Conservation (phyloP, 345 rosid species). For the Iberis pinnata region DNA sequence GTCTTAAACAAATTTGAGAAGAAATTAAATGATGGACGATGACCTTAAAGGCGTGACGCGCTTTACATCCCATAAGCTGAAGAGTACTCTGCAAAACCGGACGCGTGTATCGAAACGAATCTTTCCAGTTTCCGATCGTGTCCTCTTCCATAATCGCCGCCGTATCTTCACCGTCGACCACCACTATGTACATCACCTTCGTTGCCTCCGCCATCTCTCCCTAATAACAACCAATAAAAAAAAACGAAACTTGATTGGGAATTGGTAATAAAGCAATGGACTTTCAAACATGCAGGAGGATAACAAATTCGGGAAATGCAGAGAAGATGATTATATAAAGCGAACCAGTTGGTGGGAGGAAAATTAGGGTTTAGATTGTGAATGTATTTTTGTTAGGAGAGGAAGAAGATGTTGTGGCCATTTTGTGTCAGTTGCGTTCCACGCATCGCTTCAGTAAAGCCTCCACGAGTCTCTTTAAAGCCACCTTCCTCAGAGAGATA, state of each 20-base stretch:
- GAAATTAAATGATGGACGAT: neutral
- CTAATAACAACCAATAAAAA: neutral
- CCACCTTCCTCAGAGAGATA: no score
- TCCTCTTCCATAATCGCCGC: constrained; percentile 27
- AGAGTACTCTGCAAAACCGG: constrained; percentile 88
- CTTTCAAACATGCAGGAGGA: neutral
- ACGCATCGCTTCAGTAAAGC: constrained; percentile 43
- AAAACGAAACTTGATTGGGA: neutral
- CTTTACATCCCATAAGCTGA: constrained; percentile 96
- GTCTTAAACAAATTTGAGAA: neutral
- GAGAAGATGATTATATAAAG: no score
- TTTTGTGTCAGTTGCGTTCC: constrained; percentile 41
- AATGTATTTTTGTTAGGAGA: constrained; percentile 4
- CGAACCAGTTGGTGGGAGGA: no score
- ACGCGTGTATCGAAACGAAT: constrained; percentile 77
- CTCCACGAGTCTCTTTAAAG: constrained; percentile 45
- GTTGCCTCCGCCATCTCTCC: constrained; percentile 51
- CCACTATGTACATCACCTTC: constrained; percentile 80
- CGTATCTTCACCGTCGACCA: constrained; percentile 50
- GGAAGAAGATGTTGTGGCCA: constrained; percentile 29
- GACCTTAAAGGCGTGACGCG: constrained; percentile 98
- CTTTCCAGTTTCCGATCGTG: constrained; percentile 40
- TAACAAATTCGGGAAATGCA: neutral
- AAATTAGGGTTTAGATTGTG: constrained; percentile 10
- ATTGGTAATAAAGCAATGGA: neutral